Evolutionary conservation across 306 rosid species (phyloP).

Genomic region (Lagenaria siceraria): DNA sequence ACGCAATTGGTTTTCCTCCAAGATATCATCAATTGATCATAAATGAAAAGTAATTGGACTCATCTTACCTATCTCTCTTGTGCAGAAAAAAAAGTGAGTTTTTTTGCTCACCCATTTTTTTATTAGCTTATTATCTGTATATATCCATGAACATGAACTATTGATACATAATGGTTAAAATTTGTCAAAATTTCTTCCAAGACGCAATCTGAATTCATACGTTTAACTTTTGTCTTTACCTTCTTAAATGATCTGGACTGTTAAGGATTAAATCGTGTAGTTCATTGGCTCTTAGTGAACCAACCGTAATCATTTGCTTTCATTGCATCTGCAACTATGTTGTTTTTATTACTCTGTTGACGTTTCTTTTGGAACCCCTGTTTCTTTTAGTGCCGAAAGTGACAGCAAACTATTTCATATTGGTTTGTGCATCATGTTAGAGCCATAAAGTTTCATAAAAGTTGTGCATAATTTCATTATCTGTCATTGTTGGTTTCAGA

Average conservation of each 20-base stretch:
- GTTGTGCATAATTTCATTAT: background rate
- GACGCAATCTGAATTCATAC: background rate
- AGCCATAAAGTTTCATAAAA: background rate
- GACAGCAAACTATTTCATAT: background rate
- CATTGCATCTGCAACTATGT: conserved; percentile 4
- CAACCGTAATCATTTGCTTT: conserved; percentile 3
- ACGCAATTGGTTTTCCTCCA: conserved; percentile 22
- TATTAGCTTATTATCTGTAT: background rate
- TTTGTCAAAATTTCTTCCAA: background rate
- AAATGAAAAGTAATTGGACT: conserved; percentile 4
- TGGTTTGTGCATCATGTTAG: background rate
- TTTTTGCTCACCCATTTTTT: background rate
- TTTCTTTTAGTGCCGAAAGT: background rate
- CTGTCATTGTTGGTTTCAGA: background rate
- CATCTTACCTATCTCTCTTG: background rate
- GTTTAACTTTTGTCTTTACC: background rate
- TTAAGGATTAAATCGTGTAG: background rate
- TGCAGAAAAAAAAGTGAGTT: background rate
- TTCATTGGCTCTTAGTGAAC: background rate
- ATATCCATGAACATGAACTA: background rate
- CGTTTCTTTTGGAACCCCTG: background rate
- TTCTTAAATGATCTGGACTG: background rate
- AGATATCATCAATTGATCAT: background rate
- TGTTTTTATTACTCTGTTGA: background rate
- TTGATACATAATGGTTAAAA: conserved; percentile 2